phyloP scores from a whole-genome alignment of 2,329 filamentous ascomycete genomes.

The Chaetomiaceae sp. region DNA sequence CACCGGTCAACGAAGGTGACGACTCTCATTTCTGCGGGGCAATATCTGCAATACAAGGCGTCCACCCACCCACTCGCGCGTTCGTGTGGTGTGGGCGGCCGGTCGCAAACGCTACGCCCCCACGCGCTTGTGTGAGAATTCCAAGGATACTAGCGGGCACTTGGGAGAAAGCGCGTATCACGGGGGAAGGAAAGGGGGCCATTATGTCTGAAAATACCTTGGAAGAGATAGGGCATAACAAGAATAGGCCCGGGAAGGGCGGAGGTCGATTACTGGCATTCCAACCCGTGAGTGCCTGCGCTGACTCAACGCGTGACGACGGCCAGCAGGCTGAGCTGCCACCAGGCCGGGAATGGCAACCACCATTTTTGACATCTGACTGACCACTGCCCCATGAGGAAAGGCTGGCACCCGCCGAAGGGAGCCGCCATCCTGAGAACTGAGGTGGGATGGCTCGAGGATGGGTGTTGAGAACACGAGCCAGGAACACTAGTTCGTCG shows the following conservation, averaged over 20 bases:
- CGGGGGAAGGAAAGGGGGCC: slow-evolving; percentile 8
- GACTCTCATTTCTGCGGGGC: slow-evolving; percentile 20
- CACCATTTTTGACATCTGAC: slow-evolving; percentile 19
- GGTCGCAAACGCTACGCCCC: slow-evolving; percentile 12
- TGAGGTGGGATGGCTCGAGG: not conserved
- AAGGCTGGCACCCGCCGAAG: slow-evolving; percentile 9
- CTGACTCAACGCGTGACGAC: slow-evolving; percentile 18
- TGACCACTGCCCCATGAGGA: slow-evolving; percentile 8
- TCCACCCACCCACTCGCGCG: slow-evolving; percentile 8
- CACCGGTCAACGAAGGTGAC: slow-evolving; percentile 23
- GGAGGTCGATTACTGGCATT: slow-evolving; percentile 14
- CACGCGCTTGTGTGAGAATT: slow-evolving; percentile 7
- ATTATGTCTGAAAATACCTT: slow-evolving; percentile 10
- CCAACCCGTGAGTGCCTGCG: slow-evolving; percentile 6
- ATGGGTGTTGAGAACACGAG: not conserved
- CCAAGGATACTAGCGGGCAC: slow-evolving; percentile 6
- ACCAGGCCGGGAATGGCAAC: slow-evolving; percentile 13
- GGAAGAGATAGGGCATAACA: slow-evolving; percentile 2
- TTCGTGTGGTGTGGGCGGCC: slow-evolving; percentile 9
- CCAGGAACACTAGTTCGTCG: not conserved
- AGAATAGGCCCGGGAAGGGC: slow-evolving; percentile 12
- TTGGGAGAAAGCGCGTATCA: slow-evolving; percentile 7
- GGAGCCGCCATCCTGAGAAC: slow-evolving; percentile 14
- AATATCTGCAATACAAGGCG: slow-evolving; percentile 14
- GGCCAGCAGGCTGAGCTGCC: slow-evolving; percentile 17